Conservation (phyloP, 2,329 filamentous ascomycete species). For the Penicillium sp. region DNA sequence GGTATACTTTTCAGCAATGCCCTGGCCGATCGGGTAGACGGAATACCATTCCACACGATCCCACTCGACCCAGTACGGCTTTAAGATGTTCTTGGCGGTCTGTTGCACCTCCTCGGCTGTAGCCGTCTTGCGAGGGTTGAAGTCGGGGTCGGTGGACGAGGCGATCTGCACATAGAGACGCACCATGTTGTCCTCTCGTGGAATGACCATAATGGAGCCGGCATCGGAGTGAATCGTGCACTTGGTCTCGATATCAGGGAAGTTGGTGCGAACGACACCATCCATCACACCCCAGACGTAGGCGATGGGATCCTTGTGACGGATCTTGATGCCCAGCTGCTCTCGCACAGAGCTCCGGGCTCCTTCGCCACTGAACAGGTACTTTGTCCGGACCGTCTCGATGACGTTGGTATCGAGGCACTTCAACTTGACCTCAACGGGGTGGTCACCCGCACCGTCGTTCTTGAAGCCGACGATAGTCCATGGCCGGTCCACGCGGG, state of each 20-base stretch:
- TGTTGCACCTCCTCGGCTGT: constrained; percentile 55
- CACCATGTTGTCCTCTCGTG: constrained; percentile 46
- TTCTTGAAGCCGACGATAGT: constrained; percentile 58
- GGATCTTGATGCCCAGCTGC: constrained; percentile 60
- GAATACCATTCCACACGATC: constrained; percentile 62
- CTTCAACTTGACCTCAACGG: constrained; percentile 70
- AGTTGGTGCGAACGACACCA: constrained; percentile 56
- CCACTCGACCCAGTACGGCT: constrained; percentile 57
- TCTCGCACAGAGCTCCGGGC: constrained; percentile 56
- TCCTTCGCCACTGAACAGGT: constrained; percentile 58
- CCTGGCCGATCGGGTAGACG: constrained; percentile 60
- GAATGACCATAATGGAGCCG: constrained; percentile 60
- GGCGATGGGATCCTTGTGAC: constrained; percentile 57
- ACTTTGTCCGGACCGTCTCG: constrained; percentile 61
- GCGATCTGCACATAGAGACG: constrained; percentile 53
- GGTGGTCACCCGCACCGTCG: constrained; percentile 60
- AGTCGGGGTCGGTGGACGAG: constrained; percentile 56
- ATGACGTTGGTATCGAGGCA: constrained; percentile 66
- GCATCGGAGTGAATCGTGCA: constrained; percentile 62
- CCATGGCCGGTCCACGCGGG: constrained; percentile 54
- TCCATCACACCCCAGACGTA: constrained; percentile 65
- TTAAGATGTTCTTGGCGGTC: constrained; percentile 53
- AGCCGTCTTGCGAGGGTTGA: constrained; percentile 55
- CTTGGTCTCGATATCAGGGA: constrained; percentile 63
- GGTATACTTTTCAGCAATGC: constrained; percentile 59